Conservation (phyloP, 2,329 filamentous ascomycete species). For the Myriosclerotinia curreyana region DNA sequence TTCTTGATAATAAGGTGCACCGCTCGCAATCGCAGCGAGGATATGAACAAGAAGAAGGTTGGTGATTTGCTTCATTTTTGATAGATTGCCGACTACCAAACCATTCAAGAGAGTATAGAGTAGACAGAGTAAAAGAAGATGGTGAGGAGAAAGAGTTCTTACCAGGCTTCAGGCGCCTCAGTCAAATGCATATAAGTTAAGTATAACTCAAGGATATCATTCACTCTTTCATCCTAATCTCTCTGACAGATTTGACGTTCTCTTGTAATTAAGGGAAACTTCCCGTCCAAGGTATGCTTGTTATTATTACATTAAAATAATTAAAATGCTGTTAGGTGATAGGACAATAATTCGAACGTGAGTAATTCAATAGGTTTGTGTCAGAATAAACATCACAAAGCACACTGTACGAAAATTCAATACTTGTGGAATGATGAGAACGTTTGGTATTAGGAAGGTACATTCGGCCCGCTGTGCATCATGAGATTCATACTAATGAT, state of each 20-base stretch:
- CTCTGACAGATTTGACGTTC: conserved; percentile 1
- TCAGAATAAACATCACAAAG: background rate
- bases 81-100: conserved; percentile 5
- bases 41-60: conserved; percentile 6
- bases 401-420: background rate
- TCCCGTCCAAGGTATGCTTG: conserved; percentile 1
- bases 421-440: conserved; percentile 11
- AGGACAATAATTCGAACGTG: conserved; percentile 12
- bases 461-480: conserved; percentile 14
- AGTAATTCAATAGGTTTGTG: conserved; percentile 11
- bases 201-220: conserved; percentile 2
- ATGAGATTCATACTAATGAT: conserved; percentile 11
- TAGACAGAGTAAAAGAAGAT: background rate
- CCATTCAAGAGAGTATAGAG: background rate
- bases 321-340: conserved; percentile 5
- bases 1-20: background rate
- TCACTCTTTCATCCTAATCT: background rate
- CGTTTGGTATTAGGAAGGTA: conserved; percentile 10
- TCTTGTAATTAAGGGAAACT: background rate
- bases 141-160: background rate
- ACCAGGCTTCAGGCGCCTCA: background rate
- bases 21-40: conserved; percentile 9
- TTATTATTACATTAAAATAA: conserved; percentile 4
- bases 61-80: conserved; percentile 6
- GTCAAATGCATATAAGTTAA: background rate